Base-by-base conservation (phyloP, 768 basidiomycete species). In the Cyathus striatus region DNA sequence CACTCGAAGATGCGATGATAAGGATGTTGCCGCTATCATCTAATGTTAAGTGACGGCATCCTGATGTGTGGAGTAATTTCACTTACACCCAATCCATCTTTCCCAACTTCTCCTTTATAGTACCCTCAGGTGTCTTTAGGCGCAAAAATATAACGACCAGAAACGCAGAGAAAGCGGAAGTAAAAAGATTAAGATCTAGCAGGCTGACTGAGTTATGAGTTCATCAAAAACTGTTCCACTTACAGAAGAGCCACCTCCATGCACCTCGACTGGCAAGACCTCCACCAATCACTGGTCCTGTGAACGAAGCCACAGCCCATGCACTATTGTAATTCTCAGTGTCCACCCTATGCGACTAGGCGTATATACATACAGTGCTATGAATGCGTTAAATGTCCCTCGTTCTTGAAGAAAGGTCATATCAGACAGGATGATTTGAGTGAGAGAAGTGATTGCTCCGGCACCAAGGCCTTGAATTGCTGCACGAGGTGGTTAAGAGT, bases 331-430 rank as follows among this genome's bases (percentile, higher is more conserved):
- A n/a, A n/a, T n/a, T n/a, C 7, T 30, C 9, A 30, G 27, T 30
- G n/a, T 30, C 27, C 27, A 30, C n/a, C 27, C 9, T 30, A n/a
- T 7, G 41, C 25, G 17, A 5, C 6, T 10, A 12, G 18, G 38
- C 14, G 16, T 37, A n/a, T 10, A 20, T 26, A 40, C 62, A 42
- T 30, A 64, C 65, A 70, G 43, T 20, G 57, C 69, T 16, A 70
- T 55, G n/a, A 75, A 40, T 6, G 63, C 68, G 2, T 54, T 49
- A 46, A 63, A 71, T 1, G 46, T 25, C 2, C 76, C 76, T 6
- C 76, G 64, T 34, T 75, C 70, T 10, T 54, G 34, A 6, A 79
- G 58, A 3, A 72, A 62, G 9, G 77, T 69, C 3, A 79, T 51
- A 45, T 79, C 76, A 12, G 63, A 56, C 3, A 74, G 40, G 33